A percentile compares a stretch with the other conserved stretches of the same genome.
Evolutionary conservation across 805 yeast species (phyloP).

Genomic region (Pichia eremophila): DNA sequence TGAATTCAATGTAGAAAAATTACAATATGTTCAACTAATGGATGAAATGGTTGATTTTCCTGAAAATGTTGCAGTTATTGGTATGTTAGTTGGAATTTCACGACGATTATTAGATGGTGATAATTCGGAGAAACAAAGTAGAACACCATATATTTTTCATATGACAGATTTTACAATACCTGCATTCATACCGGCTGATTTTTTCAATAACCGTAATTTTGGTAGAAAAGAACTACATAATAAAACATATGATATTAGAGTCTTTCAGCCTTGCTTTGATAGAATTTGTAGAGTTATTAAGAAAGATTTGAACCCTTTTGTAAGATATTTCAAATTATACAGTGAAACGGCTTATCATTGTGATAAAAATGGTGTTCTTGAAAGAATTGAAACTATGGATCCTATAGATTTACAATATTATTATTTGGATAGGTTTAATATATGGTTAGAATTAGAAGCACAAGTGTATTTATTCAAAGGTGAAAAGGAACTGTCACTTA

Average conservation of each 20-base stretch:
- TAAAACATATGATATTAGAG: slow-evolving; percentile 2
- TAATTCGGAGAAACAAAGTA: neutral
- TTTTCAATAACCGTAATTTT: slow-evolving; percentile 1
- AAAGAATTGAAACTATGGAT: neutral
- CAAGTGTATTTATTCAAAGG: neutral
- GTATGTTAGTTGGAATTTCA: slow-evolving; percentile 14
- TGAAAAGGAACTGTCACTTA: neutral
- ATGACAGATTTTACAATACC: slow-evolving; percentile 16
- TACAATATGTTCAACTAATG: neutral
- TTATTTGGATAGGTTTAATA: neutral
- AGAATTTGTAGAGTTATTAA: neutral
- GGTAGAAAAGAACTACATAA: neutral
- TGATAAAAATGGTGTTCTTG: neutral
- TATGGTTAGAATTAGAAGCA: neutral
- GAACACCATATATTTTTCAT: slow-evolving; percentile 14
- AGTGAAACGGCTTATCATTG: no score
- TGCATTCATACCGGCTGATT: neutral
- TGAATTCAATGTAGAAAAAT: neutral
- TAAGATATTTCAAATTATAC: neutral
- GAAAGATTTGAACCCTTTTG: neutral
- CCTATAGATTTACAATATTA: neutral
- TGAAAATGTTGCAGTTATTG: neutral
- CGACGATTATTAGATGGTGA: neutral
- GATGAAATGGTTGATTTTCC: neutral
- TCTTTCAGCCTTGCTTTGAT: neutral